These are phyloP conservation scores for Thermoascus crustaceus DNA, from an alignment of 2,329 filamentous ascomycete genomes.

Conservation along the genomic window DNA sequence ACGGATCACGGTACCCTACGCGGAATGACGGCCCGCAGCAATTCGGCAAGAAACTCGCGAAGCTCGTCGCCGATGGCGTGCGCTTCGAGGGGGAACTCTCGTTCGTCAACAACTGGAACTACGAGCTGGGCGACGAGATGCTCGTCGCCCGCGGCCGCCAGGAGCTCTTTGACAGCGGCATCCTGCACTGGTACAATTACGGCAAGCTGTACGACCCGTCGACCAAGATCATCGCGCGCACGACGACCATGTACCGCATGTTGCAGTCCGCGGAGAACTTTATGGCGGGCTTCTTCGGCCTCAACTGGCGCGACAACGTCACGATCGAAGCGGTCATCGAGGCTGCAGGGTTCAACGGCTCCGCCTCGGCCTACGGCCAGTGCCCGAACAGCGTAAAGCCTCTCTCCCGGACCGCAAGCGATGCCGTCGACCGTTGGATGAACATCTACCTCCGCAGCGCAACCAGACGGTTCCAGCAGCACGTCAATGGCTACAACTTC, in stretches of 20 bases:
- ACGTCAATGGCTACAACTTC: conserved; percentile 55
- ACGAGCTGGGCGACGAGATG: conserved; percentile 61
- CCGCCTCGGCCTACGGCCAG: conserved; percentile 57
- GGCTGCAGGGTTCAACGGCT: conserved; percentile 57
- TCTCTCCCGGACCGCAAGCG: conserved; percentile 43
- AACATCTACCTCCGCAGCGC: conserved; percentile 58
- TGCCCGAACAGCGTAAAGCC: conserved; percentile 53
- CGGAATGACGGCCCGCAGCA: conserved; percentile 46
- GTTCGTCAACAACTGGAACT: conserved; percentile 63
- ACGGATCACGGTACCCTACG: conserved; percentile 67
- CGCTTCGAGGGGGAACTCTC: conserved; percentile 51
- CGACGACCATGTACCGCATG: conserved; percentile 71
- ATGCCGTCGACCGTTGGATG: conserved; percentile 53
- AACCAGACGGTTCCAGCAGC: conserved; percentile 49
- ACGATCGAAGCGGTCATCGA: conserved; percentile 68
- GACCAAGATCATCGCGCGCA: conserved; percentile 64
- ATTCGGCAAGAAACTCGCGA: conserved; percentile 52
- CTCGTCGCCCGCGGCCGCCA: conserved; percentile 64
- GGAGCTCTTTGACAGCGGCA: conserved; percentile 63
- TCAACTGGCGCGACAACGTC: conserved; percentile 63
- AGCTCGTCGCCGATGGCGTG: conserved; percentile 42
- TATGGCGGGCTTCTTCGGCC: conserved; percentile 68
- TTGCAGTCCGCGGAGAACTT: conserved; percentile 70
- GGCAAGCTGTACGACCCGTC: conserved; percentile 62
- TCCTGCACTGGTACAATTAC: conserved; percentile 66